Percentiles rank a stretch among this genome's conserved stretches.
These are phyloP conservation scores for Pestalotiopsis sp. DNA, from an alignment of 2,329 filamentous ascomycete genomes.

Conservation along the genomic window DNA sequence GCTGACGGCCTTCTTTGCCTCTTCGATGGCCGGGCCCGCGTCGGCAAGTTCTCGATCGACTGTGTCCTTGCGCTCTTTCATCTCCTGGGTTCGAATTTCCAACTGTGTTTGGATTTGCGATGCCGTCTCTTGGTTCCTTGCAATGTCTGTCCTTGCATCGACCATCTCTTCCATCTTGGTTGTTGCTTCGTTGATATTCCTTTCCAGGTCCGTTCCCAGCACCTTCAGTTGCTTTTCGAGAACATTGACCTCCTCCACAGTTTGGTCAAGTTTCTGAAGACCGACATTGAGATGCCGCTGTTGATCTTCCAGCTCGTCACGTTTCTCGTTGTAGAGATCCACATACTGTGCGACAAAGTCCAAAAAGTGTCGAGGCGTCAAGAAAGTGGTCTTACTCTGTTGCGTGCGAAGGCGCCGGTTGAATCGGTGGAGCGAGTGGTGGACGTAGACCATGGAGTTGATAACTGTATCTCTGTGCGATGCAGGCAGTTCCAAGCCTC, in stretches of 20 bases:
- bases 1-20: slow-evolving; percentile 94
- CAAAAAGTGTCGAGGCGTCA: slow-evolving; percentile 95
- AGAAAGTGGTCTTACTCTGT: slow-evolving; percentile 88
- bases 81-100: slow-evolving; percentile 87
- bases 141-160: neutral
- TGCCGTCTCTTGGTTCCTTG: neutral
- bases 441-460: slow-evolving; percentile 98
- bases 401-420: slow-evolving; percentile 88
- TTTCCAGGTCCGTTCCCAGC: slow-evolving; percentile 91
- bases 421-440: slow-evolving; percentile 90
- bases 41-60: slow-evolving; percentile 86
- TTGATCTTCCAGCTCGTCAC: slow-evolving; percentile 97
- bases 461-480: slow-evolving; percentile 90
- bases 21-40: slow-evolving; percentile 89
- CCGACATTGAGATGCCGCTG: slow-evolving; percentile 98
- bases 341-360: slow-evolving; percentile 99
- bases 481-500: slow-evolving; percentile 80
- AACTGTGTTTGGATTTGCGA: slow-evolving; percentile 71
- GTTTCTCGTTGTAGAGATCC: slow-evolving; percentile 96
- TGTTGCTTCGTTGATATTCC: slow-evolving; percentile 93
- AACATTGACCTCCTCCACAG: slow-evolving; percentile 95
- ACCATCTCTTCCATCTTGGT: neutral
- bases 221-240: slow-evolving; percentile 86
- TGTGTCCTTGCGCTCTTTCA: slow-evolving; percentile 82
- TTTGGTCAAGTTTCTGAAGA: slow-evolving; percentile 95